phyloP scores from a whole-genome alignment of 805 yeast species.

The Ogataea salicorniae region DNA sequence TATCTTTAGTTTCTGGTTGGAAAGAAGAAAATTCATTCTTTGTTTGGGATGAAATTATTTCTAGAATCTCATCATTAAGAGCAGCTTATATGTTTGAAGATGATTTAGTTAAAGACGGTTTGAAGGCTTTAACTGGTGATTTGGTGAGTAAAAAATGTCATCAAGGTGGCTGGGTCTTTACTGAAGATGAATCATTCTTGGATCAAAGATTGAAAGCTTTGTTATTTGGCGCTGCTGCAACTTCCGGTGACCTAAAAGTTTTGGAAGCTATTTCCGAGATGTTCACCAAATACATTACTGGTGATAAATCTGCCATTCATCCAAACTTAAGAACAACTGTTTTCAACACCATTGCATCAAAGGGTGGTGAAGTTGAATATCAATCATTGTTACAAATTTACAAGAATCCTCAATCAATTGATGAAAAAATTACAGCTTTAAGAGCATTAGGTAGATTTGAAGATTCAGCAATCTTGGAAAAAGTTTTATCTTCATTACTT shows the following conservation, averaged over 20 bases:
- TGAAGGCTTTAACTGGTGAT: conserved; percentile 30
- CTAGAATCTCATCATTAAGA: conserved; percentile 32
- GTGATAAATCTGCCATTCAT: conserved; percentile 32
- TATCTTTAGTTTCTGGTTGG: conserved; percentile 39
- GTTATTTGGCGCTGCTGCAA: conserved; percentile 40
- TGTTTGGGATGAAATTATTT: conserved; percentile 54
- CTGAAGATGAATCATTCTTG: conserved; percentile 61
- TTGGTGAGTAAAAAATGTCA: conserved; percentile 24
- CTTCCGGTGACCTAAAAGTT: conserved; percentile 36
- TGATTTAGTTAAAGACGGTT: conserved; percentile 26
- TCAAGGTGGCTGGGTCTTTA: conserved; percentile 75
- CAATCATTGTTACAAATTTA: conserved; percentile 41
- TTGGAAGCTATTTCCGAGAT: conserved; percentile 20
- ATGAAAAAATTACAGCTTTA: conserved; percentile 52
- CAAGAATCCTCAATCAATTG: conserved; percentile 47
- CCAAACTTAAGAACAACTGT: conserved; percentile 44
- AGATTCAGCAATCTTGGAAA: conserved; percentile 32
- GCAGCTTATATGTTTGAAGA: conserved; percentile 37
- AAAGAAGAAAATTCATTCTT: conserved; percentile 38
- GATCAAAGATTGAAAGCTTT: conserved; percentile 36
- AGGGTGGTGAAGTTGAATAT: conserved; percentile 35
- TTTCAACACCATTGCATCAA: conserved; percentile 39
- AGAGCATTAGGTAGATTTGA: conserved; percentile 47
- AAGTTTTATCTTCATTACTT: conserved; percentile 36
- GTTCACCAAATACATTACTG: conserved; percentile 25